These are phyloP conservation scores for Colletotrichum sp. DNA, from an alignment of 2,329 filamentous ascomycete species.

Conservation along the genomic window DNA sequence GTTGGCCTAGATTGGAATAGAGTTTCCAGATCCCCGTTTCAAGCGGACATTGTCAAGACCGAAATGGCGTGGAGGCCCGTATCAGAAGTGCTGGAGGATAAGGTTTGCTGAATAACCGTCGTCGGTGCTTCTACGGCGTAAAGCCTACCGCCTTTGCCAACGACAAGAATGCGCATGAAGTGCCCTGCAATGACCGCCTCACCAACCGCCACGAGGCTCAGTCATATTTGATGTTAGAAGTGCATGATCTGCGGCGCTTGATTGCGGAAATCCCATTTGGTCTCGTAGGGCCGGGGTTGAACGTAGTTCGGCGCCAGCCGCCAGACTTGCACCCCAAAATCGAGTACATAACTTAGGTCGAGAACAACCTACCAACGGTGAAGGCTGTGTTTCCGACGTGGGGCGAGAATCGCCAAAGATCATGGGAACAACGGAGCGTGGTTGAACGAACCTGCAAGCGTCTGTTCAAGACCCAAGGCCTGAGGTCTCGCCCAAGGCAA, in stretches of 20 bases:
- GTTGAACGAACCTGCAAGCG: background rate
- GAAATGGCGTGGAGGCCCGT: background rate
- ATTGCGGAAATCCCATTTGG: background rate
- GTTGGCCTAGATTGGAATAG: background rate
- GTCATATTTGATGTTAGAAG: background rate
- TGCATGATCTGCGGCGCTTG: background rate
- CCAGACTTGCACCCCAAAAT: background rate
- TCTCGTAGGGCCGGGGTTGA: background rate
- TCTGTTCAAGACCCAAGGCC: background rate
- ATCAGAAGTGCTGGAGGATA: background rate
- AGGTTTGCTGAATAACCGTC: background rate
- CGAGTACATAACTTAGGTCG: background rate
- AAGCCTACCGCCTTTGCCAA: background rate
- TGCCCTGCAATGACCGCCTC: background rate
- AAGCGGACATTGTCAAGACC: background rate
- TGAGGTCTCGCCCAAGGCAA: background rate
- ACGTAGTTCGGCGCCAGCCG: background rate
- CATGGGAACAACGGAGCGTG: background rate
- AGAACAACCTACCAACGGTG: background rate
- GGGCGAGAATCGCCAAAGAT: background rate
- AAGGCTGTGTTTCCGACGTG: background rate
- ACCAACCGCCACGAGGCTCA: background rate
- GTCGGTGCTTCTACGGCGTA: background rate
- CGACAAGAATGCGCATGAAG: background rate
- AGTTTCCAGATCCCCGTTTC: background rate